Base-by-base conservation (phyloP, 2,329 filamentous ascomycete genomes). In the Ophiostoma piceae region DNA sequence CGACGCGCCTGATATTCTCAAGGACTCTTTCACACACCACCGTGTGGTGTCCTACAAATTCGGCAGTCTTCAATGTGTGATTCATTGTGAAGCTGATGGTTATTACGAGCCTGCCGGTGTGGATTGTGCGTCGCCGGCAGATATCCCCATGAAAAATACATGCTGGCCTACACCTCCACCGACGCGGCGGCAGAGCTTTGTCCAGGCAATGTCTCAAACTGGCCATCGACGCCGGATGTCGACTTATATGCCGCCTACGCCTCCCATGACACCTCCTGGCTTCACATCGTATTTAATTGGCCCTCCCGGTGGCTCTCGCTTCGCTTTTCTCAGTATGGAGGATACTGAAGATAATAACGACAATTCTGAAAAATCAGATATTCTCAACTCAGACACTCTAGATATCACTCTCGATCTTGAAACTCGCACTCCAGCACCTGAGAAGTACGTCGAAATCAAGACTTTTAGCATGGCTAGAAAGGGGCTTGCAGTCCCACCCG, bases 31-130 rank as follows among this genome's bases (percentile, higher is more conserved):
- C 7, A 74, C 73, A 37, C 75, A 76, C 66, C 74, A 76, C 66
- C 73, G 74, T 3, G 75, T 76, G 2, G 68, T 73, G 12, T 47
- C 71, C 22, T 76, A 75, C 66, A 43, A 66, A 11, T 71, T 76
- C 29, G 73, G 70, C 12, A 73, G 69, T 1, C 54, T 75, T 54
- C 71, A 69, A 12, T 69, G 67, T 14, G 71, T 74, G 0, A 70
- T 75, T 0, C 75, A 75, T 67, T 71, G 69, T 54, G 75, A 76
- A 66, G 71, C 73, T 0, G 75, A 76, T 16, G 75, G 67, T 0
- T 74, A 73, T 62, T 71, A 69, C 67, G 41, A 51, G 14, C 62
- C 71, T 5, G 35, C 47, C 3, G 32, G 22, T 16, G 9, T 5
- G 22, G 51, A 1, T 26, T 22, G 22, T 14, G 43, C 26, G 2